Evolutionary conservation across 2,329 filamentous ascomycete genomes (phyloP), one percentile per base, ranked within the genome.

Genomic region (Torrubiella hemipterigena): DNA sequence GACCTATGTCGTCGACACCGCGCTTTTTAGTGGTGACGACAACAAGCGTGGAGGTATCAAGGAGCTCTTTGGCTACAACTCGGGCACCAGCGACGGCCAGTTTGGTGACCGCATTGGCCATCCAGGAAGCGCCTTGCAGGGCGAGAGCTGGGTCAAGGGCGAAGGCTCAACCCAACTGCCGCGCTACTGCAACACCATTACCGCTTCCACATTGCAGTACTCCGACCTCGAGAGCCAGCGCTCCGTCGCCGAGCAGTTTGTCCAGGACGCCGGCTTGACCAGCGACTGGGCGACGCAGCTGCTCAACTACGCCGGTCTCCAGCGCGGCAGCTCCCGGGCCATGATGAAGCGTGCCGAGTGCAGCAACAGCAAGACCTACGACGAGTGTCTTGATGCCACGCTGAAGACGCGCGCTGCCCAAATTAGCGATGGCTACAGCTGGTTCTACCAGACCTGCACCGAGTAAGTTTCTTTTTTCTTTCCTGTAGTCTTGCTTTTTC

Each of bases 381-480:
- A 41, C 5, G 41, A 49, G 15, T 59, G 55, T 51, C 49, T 1
- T 36, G 38, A 15, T 45, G 43, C 1, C 40, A 42, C 1, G 4
- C 32, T 42, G n/a, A 34, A 48, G 15, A 38, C 40, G 12, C 48
- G 38, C 0, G 37, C 37, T 3, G 33, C 51, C 2, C 10, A 44
- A 2, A 41, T 44, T 5, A 35, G 39, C 3, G 32, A 31, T 25
- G 19, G 32, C 46, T 53, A 64, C 0, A 51, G 59, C 17, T 73
- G 68, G 67, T 42, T 51, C 1, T 73, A 66, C 41, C 68, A 73
- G 36, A 64, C 61, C 25, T 73, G 68, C 53, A 69, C 65, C 5
- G 61, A 73, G 56, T 67, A 48, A 49, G 59, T 49, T 10, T 4
- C 8, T 18, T 0, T n/a, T n/a, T n/a, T n/a, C n/a, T n/a, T n/a